Base-by-base conservation (phyloP, 768 basidiomycete genomes). In the Xanthoconium purpureum region DNA sequence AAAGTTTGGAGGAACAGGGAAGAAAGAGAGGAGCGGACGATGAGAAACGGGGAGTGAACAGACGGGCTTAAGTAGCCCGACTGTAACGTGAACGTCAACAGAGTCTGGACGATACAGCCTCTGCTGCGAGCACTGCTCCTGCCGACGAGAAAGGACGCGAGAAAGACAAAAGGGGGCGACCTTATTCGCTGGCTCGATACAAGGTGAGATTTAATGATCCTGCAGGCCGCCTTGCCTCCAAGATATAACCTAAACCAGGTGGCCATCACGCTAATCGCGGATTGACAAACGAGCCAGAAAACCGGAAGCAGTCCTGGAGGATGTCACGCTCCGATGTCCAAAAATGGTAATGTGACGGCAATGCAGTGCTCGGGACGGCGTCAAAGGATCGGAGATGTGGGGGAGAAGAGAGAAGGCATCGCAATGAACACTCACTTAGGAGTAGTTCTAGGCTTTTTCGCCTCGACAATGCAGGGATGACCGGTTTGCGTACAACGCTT, bases 381-480 rank as follows among this genome's bases (percentile, higher is more conserved):
- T 36, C 32, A 57, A 50, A 38, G 18, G 10, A 36, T 37, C 50
- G 59, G 52, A 48, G 28, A 36, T 50, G 9, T 8, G 7, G 2
- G 9, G 32, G 37, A 17, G 42, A 54, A 52, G 37, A 28, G 12
- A 54, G n/a, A 37, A 43, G 10, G 55, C 53, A 68, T 66, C 45
- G 58, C 58, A 60, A 55, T 45, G 39, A 47, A 84, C 90, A 84
- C 90, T 83, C 71, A 93, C 91, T 91, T 93, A 58, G 90, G 89
- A 24, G 84, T 84, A 29, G 81, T 87, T 65, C 84, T 79, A 52
- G 84, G 87, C 74, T 89, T 91, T 58, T 90, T 80, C 47, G 89
- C 89, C 71, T 91, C 90, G 38, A 92, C 89, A 61, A 91, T 84
- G 69, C 91, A 93, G 42, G 83, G 78, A 71, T 91, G 88, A 2